Evolutionary conservation across 2,329 filamentous ascomycete genomes (phyloP).

Genomic region (Aspergillus neoniger): DNA sequence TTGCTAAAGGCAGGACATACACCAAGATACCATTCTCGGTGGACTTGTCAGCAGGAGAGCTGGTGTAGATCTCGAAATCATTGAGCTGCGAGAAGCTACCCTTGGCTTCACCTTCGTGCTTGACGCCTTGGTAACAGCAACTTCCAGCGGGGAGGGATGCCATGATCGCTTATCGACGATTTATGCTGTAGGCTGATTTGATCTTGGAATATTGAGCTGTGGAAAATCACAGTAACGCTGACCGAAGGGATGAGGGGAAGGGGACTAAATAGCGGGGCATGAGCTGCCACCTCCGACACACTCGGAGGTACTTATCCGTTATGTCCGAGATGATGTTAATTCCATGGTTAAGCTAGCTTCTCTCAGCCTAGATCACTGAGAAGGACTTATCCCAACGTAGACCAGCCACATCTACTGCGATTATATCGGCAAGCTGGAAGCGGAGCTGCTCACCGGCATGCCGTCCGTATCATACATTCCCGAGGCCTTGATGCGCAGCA

Average conservation of each 20-base stretch:
- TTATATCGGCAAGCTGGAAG: no score
- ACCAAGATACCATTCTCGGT: constrained; percentile 3
- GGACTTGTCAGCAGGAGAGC: constrained; percentile 3
- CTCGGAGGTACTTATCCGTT: not conserved
- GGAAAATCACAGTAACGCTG: not conserved
- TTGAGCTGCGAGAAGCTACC: not conserved
- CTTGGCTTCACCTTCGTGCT: constrained; percentile 9
- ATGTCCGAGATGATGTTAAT: not conserved
- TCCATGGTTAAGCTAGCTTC: not conserved
- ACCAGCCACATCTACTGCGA: no score
- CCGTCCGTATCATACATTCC: no score
- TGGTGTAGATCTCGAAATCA: constrained; percentile 8
- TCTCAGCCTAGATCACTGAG: no score
- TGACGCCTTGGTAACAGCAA: constrained; percentile 11
- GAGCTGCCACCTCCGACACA: not conserved
- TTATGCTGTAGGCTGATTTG: not conserved
- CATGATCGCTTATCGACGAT: not conserved
- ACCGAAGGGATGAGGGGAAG: not conserved
- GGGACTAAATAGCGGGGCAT: not conserved
- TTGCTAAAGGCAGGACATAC: not conserved
- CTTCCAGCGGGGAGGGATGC: constrained; percentile 5
- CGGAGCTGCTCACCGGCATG: no score
- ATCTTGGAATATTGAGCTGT: not conserved
- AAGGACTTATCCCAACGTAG: no score
- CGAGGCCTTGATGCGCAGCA: no score